Evolutionary conservation across 768 basidiomycete species (phyloP).

Genomic region (Calocybe gangraenosa): DNA sequence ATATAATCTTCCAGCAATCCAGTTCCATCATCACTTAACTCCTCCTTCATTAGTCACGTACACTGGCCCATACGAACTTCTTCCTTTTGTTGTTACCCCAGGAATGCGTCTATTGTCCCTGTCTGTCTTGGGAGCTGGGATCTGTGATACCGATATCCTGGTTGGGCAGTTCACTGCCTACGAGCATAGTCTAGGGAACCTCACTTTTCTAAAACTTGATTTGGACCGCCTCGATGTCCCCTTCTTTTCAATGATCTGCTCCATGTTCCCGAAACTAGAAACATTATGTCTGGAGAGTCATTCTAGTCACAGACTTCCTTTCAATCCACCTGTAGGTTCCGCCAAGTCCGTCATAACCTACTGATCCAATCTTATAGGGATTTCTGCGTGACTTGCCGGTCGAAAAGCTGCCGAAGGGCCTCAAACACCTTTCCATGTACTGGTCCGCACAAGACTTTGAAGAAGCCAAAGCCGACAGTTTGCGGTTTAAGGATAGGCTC

Average conservation of each 20-base stretch:
- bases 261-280: not conserved
- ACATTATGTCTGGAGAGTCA: not conserved
- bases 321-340: too few relatives aligned
- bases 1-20: not conserved
- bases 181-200: not conserved
- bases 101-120: not conserved
- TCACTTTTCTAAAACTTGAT: not conserved
- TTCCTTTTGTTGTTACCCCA: not conserved
- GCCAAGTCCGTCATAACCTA: too few relatives aligned
- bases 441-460: not conserved
- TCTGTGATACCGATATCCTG: not conserved
- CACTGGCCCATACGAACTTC: conserved; percentile 4
- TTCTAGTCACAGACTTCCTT: not conserved
- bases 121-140: not conserved
- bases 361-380: not conserved
- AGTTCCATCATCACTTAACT: not conserved
- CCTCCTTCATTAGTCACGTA: not conserved
- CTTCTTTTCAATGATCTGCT: not conserved
- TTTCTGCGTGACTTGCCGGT: not conserved
- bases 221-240: not conserved
- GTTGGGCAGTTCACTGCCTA: not conserved
- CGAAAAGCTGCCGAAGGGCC: not conserved
- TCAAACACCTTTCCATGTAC: not conserved
- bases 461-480: not conserved
- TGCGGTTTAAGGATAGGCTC: not conserved